Evolutionary conservation across 1,284 basidiomycete species (phyloP).

Genomic region (Termitomyces sp.): DNA sequence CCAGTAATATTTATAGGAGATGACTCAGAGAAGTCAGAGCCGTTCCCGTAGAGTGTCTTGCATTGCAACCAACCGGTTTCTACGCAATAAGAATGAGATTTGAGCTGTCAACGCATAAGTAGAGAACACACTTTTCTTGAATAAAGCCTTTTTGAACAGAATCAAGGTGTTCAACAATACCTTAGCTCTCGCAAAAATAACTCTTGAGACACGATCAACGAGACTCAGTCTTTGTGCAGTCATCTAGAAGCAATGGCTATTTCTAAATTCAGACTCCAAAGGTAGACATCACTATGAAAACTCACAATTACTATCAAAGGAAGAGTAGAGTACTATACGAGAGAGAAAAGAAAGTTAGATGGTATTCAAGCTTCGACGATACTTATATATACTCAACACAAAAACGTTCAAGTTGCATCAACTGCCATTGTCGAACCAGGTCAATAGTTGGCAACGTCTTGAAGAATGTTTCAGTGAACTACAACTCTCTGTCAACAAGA

Average conservation of each 20-base stretch:
- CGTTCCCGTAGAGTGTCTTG: neutral
- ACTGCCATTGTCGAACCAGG: neutral
- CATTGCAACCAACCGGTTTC: neutral
- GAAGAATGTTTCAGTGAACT: neutral
- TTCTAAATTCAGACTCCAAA: neutral
- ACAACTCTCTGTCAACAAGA: neutral
- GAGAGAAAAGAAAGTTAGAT: neutral
- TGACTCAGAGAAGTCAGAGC: neutral
- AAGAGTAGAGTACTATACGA: neutral
- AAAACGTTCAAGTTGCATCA: neutral
- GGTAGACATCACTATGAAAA: neutral
- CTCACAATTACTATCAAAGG: neutral
- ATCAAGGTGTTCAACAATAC: neutral
- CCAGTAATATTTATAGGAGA: neutral
- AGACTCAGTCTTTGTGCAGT: neutral
- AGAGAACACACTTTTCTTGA: conserved; percentile 1
- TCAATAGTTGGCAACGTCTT: neutral
- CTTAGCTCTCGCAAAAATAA: neutral
- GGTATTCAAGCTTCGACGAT: neutral
- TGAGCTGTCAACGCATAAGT: neutral
- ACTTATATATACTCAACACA: neutral
- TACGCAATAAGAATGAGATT: neutral
- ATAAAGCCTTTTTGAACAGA: neutral
- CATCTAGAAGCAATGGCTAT: neutral
- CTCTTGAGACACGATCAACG: neutral